Evolutionary conservation across 139 green algal genomes (phyloP).

Genomic region (Chlamydomonas sp.): DNA sequence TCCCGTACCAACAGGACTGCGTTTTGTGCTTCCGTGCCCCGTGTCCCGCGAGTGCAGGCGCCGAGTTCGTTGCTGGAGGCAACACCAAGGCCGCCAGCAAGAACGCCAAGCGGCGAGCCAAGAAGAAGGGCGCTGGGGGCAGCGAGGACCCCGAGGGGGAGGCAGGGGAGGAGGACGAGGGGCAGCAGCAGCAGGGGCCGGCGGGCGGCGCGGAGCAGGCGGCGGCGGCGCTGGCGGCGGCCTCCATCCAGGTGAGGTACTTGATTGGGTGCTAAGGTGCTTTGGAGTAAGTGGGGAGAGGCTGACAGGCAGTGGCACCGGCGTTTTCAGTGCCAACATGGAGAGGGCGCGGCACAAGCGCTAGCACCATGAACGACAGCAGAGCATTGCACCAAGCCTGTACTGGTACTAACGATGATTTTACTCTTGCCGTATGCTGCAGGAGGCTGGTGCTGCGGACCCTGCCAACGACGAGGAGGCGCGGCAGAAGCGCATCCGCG

Average conservation of each 20-base stretch:
- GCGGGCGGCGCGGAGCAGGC: slow-evolving; percentile 11
- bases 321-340: too few relatives aligned
- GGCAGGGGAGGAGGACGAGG: not conserved
- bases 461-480: slow-evolving; percentile 41
- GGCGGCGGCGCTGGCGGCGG: not conserved
- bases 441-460: not conserved
- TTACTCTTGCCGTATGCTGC: too few relatives aligned
- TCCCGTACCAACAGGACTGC: not conserved
- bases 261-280: not conserved
- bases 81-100: slow-evolving; percentile 71
- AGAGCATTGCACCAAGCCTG: not conserved
- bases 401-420: too few relatives aligned
- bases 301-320: not conserved
- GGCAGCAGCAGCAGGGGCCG: slow-evolving; percentile 18
- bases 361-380: not conserved
- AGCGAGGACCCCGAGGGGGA: slow-evolving; percentile 26
- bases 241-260: slow-evolving; percentile 13
- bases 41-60: slow-evolving; percentile 7
- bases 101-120: slow-evolving; percentile 72
- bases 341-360: not conserved
- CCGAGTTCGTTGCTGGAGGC: slow-evolving; percentile 23
- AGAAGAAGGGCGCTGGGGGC: slow-evolving; percentile 53
- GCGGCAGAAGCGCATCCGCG: slow-evolving; percentile 60
- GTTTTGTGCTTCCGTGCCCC: too few relatives aligned
- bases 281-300: not conserved